These are phyloP conservation scores for Russula lepida DNA, from an alignment of 768 basidiomycete species.

Conservation along the genomic window DNA sequence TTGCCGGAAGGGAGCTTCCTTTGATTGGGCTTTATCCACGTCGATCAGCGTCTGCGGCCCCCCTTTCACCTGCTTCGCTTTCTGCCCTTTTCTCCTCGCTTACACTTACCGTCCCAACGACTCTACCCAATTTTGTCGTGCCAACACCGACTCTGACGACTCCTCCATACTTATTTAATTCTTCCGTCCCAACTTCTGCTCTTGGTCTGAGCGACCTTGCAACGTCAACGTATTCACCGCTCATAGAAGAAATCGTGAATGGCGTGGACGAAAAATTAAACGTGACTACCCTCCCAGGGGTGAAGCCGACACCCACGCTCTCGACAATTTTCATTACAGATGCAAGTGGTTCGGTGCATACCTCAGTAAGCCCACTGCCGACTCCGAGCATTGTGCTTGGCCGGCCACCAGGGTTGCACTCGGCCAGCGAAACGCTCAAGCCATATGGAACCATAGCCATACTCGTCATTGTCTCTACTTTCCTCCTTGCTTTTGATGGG, in stretches of 20 bases:
- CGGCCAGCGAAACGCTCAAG: background rate
- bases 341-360: constrained; percentile 42
- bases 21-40: constrained; percentile 70
- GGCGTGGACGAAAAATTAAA: constrained; percentile 31
- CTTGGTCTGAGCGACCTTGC: constrained; percentile 52
- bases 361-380: constrained; percentile 42
- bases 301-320: constrained; percentile 42
- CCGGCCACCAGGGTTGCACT: constrained; percentile 44
- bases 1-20: constrained; percentile 63
- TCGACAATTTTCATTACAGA: constrained; percentile 53
- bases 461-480: background rate
- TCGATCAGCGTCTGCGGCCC: constrained; percentile 33
- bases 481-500: background rate
- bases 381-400: constrained; percentile 49
- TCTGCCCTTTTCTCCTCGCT: constrained; percentile 48
- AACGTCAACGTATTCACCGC: constrained; percentile 59
- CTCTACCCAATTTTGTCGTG: constrained; percentile 62
- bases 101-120: constrained; percentile 58
- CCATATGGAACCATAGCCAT: background rate
- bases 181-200: constrained; percentile 43
- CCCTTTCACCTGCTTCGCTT: constrained; percentile 32
- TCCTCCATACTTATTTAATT: constrained; percentile 61
- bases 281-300: constrained; percentile 47
- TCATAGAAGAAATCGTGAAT: constrained; percentile 29
- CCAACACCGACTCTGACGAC: constrained; percentile 55